phyloP scores from a whole-genome alignment of 331 rosid species.

The Malus hybrid region DNA sequence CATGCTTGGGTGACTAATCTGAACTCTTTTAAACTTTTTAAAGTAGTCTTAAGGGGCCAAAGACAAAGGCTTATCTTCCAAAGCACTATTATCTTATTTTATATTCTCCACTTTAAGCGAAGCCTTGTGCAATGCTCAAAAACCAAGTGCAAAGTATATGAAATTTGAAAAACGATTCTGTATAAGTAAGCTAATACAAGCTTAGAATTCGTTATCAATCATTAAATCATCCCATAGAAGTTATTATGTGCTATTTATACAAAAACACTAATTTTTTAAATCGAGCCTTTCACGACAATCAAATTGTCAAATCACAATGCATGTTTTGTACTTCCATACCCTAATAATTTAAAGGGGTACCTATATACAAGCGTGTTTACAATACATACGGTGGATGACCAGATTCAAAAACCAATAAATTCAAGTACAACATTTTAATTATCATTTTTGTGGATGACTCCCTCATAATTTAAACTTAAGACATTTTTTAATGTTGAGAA shows the following conservation, averaged over 20 bases:
- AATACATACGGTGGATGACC: no score
- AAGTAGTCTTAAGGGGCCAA: background rate
- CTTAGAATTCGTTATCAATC: no score
- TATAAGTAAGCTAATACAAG: background rate
- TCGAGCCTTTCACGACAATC: background rate
- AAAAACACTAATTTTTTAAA: background rate
- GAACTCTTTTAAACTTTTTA: background rate
- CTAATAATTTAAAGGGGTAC: background rate
- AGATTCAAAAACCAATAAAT: no score
- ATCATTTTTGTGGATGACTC: no score
- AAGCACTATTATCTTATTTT: constrained; percentile 1
- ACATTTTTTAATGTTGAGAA: no score
- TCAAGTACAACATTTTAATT: no score
- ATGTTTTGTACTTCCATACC: background rate
- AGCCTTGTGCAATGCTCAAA: background rate
- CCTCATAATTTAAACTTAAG: no score
- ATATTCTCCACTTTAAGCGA: background rate
- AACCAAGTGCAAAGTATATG: background rate
- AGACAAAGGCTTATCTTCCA: background rate
- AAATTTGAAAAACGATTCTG: background rate
- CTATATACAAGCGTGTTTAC: background rate
- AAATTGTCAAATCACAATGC: background rate
- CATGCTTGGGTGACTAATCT: constrained; percentile 5
- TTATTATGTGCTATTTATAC: background rate
- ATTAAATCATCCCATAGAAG: no score